Conservation (phyloP, 371 early-diverging fungal species). For the Rhizopus arrhizus region DNA sequence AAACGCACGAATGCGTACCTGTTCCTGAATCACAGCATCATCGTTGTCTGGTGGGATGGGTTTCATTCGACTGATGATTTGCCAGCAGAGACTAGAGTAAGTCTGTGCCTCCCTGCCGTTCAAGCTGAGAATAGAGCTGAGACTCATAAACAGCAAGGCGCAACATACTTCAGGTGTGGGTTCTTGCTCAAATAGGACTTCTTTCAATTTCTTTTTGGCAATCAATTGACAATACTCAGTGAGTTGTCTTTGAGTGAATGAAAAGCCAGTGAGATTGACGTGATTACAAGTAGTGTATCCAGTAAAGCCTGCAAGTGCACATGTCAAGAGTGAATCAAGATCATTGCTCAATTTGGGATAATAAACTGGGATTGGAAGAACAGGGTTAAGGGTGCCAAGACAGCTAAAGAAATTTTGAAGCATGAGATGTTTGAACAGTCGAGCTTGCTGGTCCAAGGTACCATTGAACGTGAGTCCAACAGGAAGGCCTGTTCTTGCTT, state of each 20-base stretch:
- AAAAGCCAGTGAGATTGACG: constrained; percentile 8
- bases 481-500: neutral
- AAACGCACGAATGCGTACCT: constrained; percentile 36
- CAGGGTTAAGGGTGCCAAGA: constrained; percentile 15
- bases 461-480: neutral
- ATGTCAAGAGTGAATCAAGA: constrained; percentile 26
- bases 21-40: constrained; percentile 22
- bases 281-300: constrained; percentile 30
- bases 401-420: constrained; percentile 35
- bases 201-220: constrained; percentile 26
- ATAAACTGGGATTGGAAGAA: constrained; percentile 25
- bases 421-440: constrained; percentile 8
- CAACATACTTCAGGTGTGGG: constrained; percentile 25
- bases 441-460: neutral
- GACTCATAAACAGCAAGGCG: constrained; percentile 21
- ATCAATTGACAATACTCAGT: constrained; percentile 20
- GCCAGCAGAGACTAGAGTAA: constrained; percentile 38
- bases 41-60: constrained; percentile 4
- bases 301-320: constrained; percentile 23
- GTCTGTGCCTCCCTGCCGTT: constrained; percentile 30
- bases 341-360: constrained; percentile 17
- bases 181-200: constrained; percentile 29
- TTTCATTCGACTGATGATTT: constrained; percentile 30
- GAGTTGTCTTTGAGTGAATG: constrained; percentile 22
- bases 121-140: constrained; percentile 8